Percentiles rank a stretch among this genome's conserved stretches.
Conservation (phyloP, 2,329 filamentous ascomycete genomes). For the Alternaria longipes region DNA sequence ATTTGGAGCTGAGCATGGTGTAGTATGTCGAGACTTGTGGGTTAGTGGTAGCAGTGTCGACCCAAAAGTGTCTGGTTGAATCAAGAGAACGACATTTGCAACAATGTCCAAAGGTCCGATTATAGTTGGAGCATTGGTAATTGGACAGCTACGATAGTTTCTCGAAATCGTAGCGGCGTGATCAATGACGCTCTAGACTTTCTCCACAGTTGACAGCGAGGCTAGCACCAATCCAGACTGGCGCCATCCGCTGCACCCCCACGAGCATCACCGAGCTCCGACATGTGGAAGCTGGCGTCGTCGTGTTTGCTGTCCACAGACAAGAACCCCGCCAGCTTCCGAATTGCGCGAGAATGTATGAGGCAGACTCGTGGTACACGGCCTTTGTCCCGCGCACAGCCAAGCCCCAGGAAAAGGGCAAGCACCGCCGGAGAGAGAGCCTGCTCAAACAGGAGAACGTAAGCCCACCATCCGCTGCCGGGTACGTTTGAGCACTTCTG, state of each 20-base stretch:
- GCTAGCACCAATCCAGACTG: slow-evolving; percentile 2
- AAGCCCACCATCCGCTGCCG: slow-evolving; percentile 51
- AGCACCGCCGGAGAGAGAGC: slow-evolving; percentile 73
- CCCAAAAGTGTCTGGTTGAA: slow-evolving; percentile 3
- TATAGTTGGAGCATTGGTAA: slow-evolving; percentile 21
- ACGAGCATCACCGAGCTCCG: slow-evolving; percentile 17
- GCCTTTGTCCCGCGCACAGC: slow-evolving; percentile 72
- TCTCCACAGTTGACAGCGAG: slow-evolving; percentile 7
- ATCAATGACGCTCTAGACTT: slow-evolving; percentile 25
- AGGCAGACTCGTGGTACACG: slow-evolving; percentile 80
- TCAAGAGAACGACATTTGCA: slow-evolving; percentile 29
- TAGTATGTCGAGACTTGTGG: slow-evolving; percentile 7
- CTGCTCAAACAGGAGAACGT: slow-evolving; percentile 66
- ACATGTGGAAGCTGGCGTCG: slow-evolving; percentile 15
- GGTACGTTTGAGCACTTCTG: slow-evolving; percentile 51
- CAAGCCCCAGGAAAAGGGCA: slow-evolving; percentile 46
- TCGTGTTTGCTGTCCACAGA: slow-evolving; percentile 6
- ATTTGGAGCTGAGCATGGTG: slow-evolving; percentile 46
- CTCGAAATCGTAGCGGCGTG: slow-evolving; percentile 14
- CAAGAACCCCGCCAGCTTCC: background rate
- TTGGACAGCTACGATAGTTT: slow-evolving; percentile 21
- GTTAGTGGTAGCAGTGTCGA: slow-evolving; percentile 9
- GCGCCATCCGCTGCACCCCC: background rate
- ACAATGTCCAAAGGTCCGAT: slow-evolving; percentile 10
- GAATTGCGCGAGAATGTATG: slow-evolving; percentile 67